Conservation (phyloP, 352 stramenopile genomes). For the Phytopythium cucurbitacearum region DNA sequence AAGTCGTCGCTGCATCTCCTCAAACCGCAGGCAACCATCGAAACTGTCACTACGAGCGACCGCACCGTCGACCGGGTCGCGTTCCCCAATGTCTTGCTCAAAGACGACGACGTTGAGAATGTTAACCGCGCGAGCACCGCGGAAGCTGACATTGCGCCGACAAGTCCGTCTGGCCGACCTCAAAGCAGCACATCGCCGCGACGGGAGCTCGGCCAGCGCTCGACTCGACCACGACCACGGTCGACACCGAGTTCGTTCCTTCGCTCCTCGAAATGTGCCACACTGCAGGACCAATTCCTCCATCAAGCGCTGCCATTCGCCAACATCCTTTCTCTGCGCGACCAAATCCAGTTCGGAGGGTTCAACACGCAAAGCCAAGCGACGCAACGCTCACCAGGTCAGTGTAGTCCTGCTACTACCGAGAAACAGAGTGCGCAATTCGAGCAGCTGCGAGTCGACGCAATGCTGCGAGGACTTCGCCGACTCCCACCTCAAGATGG, state of each 20-base stretch:
- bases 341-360: conserved; percentile 46
- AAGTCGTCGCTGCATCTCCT: conserved; percentile 12
- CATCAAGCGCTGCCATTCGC: conserved; percentile 35
- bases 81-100: conserved; percentile 46
- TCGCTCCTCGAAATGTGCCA: conserved; percentile 22
- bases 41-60: not conserved
- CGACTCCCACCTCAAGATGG: conserved; percentile 41
- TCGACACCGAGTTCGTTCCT: conserved; percentile 2
- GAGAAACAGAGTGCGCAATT: conserved; percentile 5
- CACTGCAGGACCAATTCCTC: conserved; percentile 44
- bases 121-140: conserved; percentile 5
- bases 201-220: not conserved
- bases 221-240: not conserved
- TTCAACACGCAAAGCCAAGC: conserved; percentile 22
- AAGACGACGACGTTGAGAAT: conserved; percentile 12
- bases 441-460: conserved; percentile 15
- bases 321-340: conserved; percentile 31
- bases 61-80: conserved; percentile 16
- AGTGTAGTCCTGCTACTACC: not conserved
- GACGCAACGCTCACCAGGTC: conserved; percentile 3
- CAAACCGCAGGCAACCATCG: conserved; percentile 4
- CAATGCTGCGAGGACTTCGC: conserved; percentile 39
- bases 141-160: not conserved
- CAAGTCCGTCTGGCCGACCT: not conserved
- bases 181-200: not conserved